phyloP scores from a whole-genome alignment of 163 green algal species.

The Chloromonas sp. region DNA sequence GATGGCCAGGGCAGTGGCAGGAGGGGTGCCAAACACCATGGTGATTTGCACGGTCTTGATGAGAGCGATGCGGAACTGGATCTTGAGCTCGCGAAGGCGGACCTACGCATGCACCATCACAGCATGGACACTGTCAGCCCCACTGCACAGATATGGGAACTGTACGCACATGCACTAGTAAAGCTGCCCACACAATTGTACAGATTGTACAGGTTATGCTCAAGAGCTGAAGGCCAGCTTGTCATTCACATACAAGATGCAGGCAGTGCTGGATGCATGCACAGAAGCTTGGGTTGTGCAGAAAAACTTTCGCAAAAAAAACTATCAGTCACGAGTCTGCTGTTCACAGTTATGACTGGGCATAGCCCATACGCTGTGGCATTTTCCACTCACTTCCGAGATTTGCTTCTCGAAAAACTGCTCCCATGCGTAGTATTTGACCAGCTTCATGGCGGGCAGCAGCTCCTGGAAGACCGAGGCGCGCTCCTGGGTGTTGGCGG shows the following conservation, averaged over 20 bases:
- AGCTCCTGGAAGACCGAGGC: slow-evolving; percentile 44
- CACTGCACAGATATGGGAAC: slow-evolving; percentile 7
- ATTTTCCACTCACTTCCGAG: neutral
- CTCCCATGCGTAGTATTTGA: slow-evolving; percentile 62
- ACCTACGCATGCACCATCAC: slow-evolving; percentile 11
- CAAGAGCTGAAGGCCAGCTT: no score
- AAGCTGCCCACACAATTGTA: neutral
- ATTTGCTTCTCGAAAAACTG: slow-evolving; percentile 39
- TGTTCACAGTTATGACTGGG: no score
- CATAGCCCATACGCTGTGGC: no score
- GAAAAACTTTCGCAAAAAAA: neutral
- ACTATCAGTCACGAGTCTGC: neutral
- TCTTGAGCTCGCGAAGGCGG: slow-evolving; percentile 35
- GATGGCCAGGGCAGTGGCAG: slow-evolving; percentile 44
- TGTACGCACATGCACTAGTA: neutral
- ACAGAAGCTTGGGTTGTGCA: neutral
- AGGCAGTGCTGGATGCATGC: no score
- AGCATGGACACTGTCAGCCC: neutral
- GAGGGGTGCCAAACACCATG: slow-evolving; percentile 44
- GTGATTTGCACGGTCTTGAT: slow-evolving; percentile 55
- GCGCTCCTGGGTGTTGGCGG: slow-evolving; percentile 25
- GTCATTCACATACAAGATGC: no score
- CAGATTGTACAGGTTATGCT: neutral
- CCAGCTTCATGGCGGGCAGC: slow-evolving; percentile 54
- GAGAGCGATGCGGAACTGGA: slow-evolving; percentile 29